A percentile compares a stretch with the other conserved stretches of the same genome.
These are phyloP conservation scores for Fusarium newnesense DNA, from an alignment of 2,329 filamentous ascomycete genomes.

Conservation along the genomic window DNA sequence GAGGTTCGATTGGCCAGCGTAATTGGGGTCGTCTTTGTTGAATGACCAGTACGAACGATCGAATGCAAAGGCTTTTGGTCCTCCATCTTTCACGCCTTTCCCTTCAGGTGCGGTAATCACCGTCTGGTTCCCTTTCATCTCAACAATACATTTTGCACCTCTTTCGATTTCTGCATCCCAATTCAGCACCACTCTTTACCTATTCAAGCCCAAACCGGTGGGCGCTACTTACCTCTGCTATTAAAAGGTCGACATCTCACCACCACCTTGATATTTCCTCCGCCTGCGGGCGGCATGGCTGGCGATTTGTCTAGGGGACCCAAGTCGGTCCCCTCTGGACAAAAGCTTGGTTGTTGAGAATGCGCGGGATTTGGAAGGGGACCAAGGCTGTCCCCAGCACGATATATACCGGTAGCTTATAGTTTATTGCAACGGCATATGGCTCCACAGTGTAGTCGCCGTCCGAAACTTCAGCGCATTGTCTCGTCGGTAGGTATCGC, in stretches of 20 bases:
- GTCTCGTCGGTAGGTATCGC: slow-evolving; percentile 29
- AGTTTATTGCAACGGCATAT: slow-evolving; percentile 28
- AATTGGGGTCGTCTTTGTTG: slow-evolving; percentile 80
- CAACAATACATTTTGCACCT: slow-evolving; percentile 94
- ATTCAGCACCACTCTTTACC: slow-evolving; percentile 33
- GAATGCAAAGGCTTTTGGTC: slow-evolving; percentile 90
- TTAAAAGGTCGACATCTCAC: slow-evolving; percentile 97
- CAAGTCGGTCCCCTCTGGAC: slow-evolving; percentile 48
- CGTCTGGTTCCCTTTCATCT: slow-evolving; percentile 95
- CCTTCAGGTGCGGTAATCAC: slow-evolving; percentile 78
- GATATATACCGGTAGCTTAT: slow-evolving; percentile 13
- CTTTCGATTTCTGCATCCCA: slow-evolving; percentile 79
- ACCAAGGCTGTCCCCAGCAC: slow-evolving; percentile 16
- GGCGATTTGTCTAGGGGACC: slow-evolving; percentile 49
- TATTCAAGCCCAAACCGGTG: neutral
- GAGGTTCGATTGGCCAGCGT: slow-evolving; percentile 89
- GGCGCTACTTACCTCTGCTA: slow-evolving; percentile 75
- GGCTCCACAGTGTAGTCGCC: slow-evolving; percentile 31
- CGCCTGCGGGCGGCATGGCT: slow-evolving; percentile 67
- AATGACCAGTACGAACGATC: slow-evolving; percentile 99
- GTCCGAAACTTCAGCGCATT: slow-evolving; percentile 40
- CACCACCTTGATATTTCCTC: slow-evolving; percentile 99
- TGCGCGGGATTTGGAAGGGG: slow-evolving; percentile 41
- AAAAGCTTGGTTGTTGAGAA: slow-evolving; percentile 37
- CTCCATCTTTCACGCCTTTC: slow-evolving; percentile 77